These are phyloP conservation scores for Paraconiothyrium brasiliense DNA, from an alignment of 2,329 filamentous ascomycete species.

Conservation along the genomic window DNA sequence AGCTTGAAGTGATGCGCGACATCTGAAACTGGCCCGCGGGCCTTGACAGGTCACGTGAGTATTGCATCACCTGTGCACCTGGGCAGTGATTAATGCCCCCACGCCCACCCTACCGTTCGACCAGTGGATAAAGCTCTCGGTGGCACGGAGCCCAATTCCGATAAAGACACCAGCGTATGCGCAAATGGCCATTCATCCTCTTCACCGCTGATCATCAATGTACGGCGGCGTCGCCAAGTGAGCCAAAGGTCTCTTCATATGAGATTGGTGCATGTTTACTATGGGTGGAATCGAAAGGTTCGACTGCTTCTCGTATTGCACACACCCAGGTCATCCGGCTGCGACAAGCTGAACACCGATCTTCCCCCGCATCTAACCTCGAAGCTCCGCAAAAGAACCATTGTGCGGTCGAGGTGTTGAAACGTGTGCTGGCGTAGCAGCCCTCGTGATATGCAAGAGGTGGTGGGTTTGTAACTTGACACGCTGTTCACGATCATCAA, in stretches of 20 bases:
- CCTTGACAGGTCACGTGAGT: background rate
- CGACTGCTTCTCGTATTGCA: background rate
- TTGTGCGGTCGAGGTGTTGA: too few species aligned
- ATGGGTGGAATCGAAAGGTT: background rate
- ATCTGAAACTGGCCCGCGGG: conserved; percentile 3
- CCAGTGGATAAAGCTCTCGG: background rate
- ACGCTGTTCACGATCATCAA: too few species aligned
- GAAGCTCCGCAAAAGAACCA: too few species aligned
- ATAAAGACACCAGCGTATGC: background rate
- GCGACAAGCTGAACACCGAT: background rate
- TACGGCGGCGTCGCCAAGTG: background rate
- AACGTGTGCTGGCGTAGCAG: too few species aligned
- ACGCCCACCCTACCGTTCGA: background rate
- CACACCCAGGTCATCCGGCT: background rate
- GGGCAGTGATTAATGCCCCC: background rate
- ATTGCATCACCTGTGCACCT: background rate
- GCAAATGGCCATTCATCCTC: too few species aligned
- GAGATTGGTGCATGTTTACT: background rate
- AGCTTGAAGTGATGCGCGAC: background rate
- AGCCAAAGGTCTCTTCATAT: background rate
- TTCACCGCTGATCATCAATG: too few species aligned
- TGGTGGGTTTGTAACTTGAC: too few species aligned
- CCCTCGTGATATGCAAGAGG: too few species aligned
- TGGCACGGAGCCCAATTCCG: background rate
- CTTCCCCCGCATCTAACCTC: background rate